These are phyloP conservation scores for Psilocybe tampanensis DNA, from an alignment of 768 basidiomycete species.

Conservation along the genomic window DNA sequence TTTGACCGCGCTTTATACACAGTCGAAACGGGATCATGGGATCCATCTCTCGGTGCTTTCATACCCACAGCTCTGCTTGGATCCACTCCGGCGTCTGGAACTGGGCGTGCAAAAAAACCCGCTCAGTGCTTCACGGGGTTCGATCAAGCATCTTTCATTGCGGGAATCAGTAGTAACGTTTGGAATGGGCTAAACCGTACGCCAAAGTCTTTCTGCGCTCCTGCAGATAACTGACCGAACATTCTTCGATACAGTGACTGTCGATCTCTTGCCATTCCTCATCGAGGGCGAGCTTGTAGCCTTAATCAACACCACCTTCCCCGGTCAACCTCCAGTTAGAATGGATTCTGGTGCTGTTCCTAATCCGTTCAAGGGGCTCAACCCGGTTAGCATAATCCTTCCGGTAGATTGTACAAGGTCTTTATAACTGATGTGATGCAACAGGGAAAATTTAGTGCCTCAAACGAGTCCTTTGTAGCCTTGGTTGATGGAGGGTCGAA, in stretches of 20 bases:
- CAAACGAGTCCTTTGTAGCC: slow-evolving; percentile 10
- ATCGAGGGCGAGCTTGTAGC: slow-evolving; percentile 3
- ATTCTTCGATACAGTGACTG: slow-evolving; percentile 2
- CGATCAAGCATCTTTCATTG: slow-evolving; percentile 10
- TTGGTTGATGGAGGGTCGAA: slow-evolving; percentile 13
- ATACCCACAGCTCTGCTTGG: slow-evolving; percentile 9
- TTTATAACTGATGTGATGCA: neutral
- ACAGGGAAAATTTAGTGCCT: slow-evolving; percentile 2
- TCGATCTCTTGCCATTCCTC: neutral
- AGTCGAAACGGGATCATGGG: slow-evolving; percentile 15
- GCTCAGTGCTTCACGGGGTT: slow-evolving; percentile 7
- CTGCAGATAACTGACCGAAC: too few species aligned
- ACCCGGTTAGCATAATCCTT: neutral
- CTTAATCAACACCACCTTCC: slow-evolving; percentile 2
- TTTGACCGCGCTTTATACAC: too few species aligned
- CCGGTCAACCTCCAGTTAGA: neutral
- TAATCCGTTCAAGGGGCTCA: slow-evolving; percentile 9
- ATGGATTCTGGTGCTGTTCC: slow-evolving; percentile 10
- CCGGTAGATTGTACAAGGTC: neutral
- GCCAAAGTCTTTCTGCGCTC: neutral
- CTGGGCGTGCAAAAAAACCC: neutral
- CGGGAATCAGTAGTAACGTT: slow-evolving; percentile 8
- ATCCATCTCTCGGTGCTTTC: slow-evolving; percentile 7
- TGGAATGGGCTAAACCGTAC: slow-evolving; percentile 9
- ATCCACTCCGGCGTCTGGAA: slow-evolving; percentile 2